Conservation (phyloP, 192 early-diverging fungal species). For the Jimgerdemannia flammicorona region DNA sequence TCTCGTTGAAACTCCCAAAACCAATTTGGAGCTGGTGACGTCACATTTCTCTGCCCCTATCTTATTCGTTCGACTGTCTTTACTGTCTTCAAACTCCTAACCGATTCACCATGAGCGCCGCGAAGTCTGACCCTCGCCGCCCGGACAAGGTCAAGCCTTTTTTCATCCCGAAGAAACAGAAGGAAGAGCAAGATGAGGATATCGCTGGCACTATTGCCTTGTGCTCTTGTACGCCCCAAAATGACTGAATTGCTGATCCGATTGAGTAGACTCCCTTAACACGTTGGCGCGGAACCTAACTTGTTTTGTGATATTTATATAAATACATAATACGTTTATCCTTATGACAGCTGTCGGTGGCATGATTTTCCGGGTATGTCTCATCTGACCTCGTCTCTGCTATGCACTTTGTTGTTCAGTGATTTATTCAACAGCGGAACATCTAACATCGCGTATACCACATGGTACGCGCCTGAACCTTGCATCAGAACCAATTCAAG, state of each 20-base stretch:
- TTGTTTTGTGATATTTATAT: not conserved
- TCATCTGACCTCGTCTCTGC: not conserved
- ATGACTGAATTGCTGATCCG: not conserved
- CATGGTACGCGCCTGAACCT: not conserved
- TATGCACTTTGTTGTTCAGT: not conserved
- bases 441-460: not conserved
- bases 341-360: constrained; percentile 22
- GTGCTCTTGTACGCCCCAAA: constrained; percentile 18
- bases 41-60: not conserved
- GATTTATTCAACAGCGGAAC: not conserved
- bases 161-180: constrained; percentile 13
- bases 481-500: constrained; percentile 24
- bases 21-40: not conserved
- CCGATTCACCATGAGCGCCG: constrained; percentile 14
- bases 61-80: not conserved
- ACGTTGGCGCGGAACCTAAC: not conserved
- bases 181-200: constrained; percentile 20
- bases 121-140: constrained; percentile 27
- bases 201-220: constrained; percentile 22
- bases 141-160: constrained; percentile 26
- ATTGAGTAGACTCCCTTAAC: not conserved
- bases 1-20: not conserved
- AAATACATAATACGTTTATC: not conserved
- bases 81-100: too few relatives aligned
- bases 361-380: constrained; percentile 30